Conservation (phyloP, 1,284 basidiomycete species). For the Pterulicium gracile region DNA sequence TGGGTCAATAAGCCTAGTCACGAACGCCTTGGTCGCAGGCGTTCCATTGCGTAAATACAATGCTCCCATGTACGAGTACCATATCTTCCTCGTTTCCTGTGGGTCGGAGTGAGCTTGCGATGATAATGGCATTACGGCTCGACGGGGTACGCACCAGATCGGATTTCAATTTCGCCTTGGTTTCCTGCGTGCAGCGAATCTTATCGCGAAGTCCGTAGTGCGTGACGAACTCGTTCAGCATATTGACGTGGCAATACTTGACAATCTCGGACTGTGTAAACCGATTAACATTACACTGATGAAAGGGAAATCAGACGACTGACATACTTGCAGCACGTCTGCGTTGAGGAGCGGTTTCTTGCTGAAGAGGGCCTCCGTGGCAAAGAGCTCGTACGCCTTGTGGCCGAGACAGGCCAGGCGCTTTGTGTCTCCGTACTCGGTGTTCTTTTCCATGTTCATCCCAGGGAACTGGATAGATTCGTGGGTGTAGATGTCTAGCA, state of each 20-base stretch:
- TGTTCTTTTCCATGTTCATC: constrained; percentile 14
- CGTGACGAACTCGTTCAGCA: constrained; percentile 30
- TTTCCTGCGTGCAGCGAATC: constrained; percentile 25
- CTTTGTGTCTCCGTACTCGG: constrained; percentile 33
- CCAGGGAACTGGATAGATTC: constrained; percentile 18
- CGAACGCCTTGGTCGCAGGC: constrained; percentile 30
- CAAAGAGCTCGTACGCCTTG: constrained; percentile 29
- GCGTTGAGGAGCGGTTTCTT: constrained; percentile 28
- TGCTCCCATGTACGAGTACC: constrained; percentile 42
- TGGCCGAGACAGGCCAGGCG: constrained; percentile 38
- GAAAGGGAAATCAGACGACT: constrained; percentile 1
- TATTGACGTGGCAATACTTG: too few species aligned
- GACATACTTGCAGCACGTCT: constrained; percentile 28
- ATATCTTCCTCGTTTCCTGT: constrained; percentile 39
- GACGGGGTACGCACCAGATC: constrained; percentile 18
- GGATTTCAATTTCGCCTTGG: constrained; percentile 19
- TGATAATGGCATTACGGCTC: too few species aligned
- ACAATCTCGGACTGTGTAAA: too few species aligned
- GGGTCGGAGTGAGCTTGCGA: too few species aligned
- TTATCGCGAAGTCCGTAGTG: constrained; percentile 30
- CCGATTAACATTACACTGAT: constrained; percentile 18
- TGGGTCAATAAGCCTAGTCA: constrained; percentile 36
- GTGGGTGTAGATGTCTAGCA: constrained; percentile 42
- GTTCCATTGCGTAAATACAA: constrained; percentile 34
- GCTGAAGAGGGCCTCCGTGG: constrained; percentile 31